A percentile compares a stretch with the other conserved stretches of the same genome.
Evolutionary conservation across 495 filamentous ascomycete species (phyloP).

Genomic region (Penicillium taxi): DNA sequence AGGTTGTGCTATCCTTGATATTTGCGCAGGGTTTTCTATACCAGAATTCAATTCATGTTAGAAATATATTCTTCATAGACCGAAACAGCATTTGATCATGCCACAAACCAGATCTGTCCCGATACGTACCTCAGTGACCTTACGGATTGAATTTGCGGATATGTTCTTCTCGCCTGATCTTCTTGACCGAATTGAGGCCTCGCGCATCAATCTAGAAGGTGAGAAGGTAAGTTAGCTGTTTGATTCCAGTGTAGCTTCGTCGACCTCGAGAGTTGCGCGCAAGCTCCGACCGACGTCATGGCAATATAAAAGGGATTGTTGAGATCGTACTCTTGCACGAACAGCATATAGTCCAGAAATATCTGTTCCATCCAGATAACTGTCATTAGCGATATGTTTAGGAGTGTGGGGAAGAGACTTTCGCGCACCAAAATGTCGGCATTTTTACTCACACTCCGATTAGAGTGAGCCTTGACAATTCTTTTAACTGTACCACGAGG

Average conservation of each 20-base stretch:
- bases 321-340: constrained; percentile 68
- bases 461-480: constrained; percentile 82
- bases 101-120: background rate
- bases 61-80: background rate
- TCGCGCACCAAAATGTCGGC: constrained; percentile 73
- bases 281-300: background rate
- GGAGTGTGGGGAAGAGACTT: background rate
- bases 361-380: constrained; percentile 43
- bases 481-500: constrained; percentile 78
- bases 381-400: background rate
- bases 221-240: background rate
- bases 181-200: constrained; percentile 70
- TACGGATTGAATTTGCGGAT: constrained; percentile 64
- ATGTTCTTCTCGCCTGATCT: constrained; percentile 64
- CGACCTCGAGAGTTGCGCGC: background rate
- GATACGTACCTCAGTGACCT: constrained; percentile 61
- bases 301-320: no score
- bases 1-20: constrained; percentile 50
- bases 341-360: constrained; percentile 83
- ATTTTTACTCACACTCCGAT: constrained; percentile 72
- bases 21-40: constrained; percentile 61
- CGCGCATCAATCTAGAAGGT: constrained; percentile 70
- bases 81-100: background rate
- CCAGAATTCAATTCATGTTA: constrained; percentile 8
- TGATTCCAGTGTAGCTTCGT: no score